phyloP scores from a whole-genome alignment of 2,329 filamentous ascomycete genomes.

The Ophiocordyceps camponoti-rufipedis region DNA sequence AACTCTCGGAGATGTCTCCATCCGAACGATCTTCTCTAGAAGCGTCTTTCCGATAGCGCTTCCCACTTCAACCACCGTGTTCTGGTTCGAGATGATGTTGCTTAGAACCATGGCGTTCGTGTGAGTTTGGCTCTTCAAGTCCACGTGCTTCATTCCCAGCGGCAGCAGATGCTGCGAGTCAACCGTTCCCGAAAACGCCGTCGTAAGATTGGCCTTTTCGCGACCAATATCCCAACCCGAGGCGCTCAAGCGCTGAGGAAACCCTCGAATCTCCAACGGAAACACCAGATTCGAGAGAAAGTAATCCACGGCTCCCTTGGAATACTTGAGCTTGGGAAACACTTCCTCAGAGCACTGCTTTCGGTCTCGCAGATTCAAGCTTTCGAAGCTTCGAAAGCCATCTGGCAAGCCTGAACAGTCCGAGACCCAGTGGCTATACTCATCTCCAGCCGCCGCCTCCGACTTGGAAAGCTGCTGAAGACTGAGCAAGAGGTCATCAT shows the following conservation, averaged over 20 bases:
- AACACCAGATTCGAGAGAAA: slow-evolving; percentile 40
- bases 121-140: slow-evolving; percentile 31
- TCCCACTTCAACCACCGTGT: slow-evolving; percentile 8
- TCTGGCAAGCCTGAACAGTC: neutral
- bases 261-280: slow-evolving; percentile 39
- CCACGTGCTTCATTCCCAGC: slow-evolving; percentile 30
- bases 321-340: slow-evolving; percentile 31
- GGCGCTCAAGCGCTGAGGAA: slow-evolving; percentile 37
- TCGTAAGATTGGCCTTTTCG: slow-evolving; percentile 25
- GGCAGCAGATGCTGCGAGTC: slow-evolving; percentile 39
- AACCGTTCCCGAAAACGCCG: slow-evolving; percentile 50
- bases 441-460: slow-evolving; percentile 25
- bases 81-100: slow-evolving; percentile 34
- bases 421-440: slow-evolving; percentile 30
- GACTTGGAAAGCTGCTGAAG: slow-evolving; percentile 28
- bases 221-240: slow-evolving; percentile 47
- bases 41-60: too few relatives aligned
- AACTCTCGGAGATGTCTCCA: slow-evolving; percentile 16
- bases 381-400: slow-evolving; percentile 11
- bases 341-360: too few relatives aligned
- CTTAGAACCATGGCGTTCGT: slow-evolving; percentile 48
- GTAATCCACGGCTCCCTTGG: slow-evolving; percentile 38
- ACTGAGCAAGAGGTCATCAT: slow-evolving; percentile 25
- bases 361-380: too few relatives aligned
- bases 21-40: slow-evolving; percentile 20